Evolutionary conservation across 139 green algal genomes (phyloP).

Genomic region (Auxenochlorella pyrenoidosa): DNA sequence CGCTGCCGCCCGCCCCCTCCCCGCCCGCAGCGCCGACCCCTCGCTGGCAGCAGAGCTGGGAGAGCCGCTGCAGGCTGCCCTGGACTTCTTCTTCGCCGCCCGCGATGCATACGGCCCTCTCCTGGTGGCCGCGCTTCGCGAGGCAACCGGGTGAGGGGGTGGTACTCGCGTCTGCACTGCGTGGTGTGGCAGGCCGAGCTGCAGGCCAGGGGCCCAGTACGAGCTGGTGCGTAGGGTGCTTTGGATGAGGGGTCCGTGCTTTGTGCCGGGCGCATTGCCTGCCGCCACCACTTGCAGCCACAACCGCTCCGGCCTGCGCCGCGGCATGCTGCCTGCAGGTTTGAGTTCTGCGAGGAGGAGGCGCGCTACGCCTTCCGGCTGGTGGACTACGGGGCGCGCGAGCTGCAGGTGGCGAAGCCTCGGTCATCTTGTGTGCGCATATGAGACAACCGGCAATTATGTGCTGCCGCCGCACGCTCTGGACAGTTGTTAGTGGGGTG

Average conservation of each 20-base stretch:
- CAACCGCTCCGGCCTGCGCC: not conserved
- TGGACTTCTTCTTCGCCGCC: slow-evolving; percentile 30
- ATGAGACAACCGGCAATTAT: no score
- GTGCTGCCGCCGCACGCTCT: no score
- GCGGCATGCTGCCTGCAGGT: not conserved
- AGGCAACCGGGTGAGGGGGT: slow-evolving; percentile 35
- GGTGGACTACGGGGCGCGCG: slow-evolving; percentile 21
- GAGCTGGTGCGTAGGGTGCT: not conserved
- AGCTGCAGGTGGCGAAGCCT: not conserved
- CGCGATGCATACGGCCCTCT: not conserved
- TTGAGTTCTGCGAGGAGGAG: slow-evolving; percentile 16
- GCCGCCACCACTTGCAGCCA: not conserved
- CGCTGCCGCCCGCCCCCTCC: not conserved
- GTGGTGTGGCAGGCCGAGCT: not conserved
- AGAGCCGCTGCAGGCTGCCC: slow-evolving; percentile 1
- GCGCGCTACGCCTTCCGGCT: slow-evolving; percentile 32
- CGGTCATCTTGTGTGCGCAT: not conserved
- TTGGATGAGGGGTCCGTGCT: not conserved
- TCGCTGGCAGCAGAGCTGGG: slow-evolving; percentile 31
- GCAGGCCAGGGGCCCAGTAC: not conserved
- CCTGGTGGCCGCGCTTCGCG: slow-evolving; percentile 32
- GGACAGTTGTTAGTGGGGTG: no score
- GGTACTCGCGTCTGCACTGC: no score
- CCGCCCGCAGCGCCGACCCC: slow-evolving; percentile 8
- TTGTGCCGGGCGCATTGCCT: not conserved